Evolutionary conservation across 768 basidiomycete genomes (phyloP), one percentile per base, ranked within the genome.

Genomic region (Phanerochaete sordida): DNA sequence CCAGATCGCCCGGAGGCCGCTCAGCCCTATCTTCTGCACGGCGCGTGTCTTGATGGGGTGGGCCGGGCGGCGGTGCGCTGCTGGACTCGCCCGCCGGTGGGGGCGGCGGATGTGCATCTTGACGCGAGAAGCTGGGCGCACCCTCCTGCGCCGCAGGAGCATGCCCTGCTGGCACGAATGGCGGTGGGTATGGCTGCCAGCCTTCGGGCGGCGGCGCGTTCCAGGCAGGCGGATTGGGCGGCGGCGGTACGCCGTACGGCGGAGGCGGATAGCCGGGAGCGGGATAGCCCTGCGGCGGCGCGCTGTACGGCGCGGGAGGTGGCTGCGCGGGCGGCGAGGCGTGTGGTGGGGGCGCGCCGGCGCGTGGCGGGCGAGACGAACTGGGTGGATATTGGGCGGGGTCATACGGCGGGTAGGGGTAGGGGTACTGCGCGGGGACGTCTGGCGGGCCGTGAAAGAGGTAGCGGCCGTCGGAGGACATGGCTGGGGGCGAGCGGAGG

Each of bases 381-480:
- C 66, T 43, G 64, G 21, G 27, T 68, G 78, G 59, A 64, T 69
- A 62, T 35, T 63, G 65, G 26, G 55, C 44, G 46, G 56, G 44
- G 44, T 63, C 62, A 46, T 62, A 63, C 44, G 68, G 31, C 45
- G 73, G 52, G 59, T 82, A 80, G 57, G 77, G 50, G 69, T 84
- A 85, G 63, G 81, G 81, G 68, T 88, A 87, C 59, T 75, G 72
- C 31, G 72, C 65, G 57, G 75, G 75, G 37, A 73, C 69, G 33
- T 75, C 75, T 21, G 76, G 78, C 55, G 79, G 75, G 60, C 78
- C 73, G 56, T 78, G 77, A 69, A 87, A 87, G 70, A 84, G 75
- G 66, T 84, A 84, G 60, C 81, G 77, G 55, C 78, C 75, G 71
- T 83, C 81, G 45, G 82, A 73, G 37, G 82, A 76, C 81, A 80